Conservation (phyloP, 345 rosid genomes). For the Xanthoceras sorbifolium region DNA sequence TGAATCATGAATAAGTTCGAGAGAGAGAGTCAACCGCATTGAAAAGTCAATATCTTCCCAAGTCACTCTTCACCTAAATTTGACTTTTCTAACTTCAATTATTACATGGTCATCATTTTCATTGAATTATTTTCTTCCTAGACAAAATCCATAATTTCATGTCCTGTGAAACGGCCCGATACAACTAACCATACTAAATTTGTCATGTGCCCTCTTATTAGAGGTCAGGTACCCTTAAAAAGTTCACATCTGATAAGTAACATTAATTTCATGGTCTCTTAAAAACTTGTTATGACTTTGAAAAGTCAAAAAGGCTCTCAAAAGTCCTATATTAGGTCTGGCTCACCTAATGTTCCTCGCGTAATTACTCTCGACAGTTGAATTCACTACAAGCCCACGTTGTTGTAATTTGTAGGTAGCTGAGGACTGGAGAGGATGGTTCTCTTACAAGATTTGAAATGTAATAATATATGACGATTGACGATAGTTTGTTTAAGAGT, state of each 20-base stretch:
- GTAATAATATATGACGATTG: too few species aligned
- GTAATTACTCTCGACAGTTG: neutral
- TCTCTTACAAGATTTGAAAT: too few species aligned
- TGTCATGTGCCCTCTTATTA: neutral
- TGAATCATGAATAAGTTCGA: neutral
- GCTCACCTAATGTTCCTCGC: neutral
- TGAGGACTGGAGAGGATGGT: neutral
- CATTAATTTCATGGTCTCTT: neutral
- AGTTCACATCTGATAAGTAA: neutral
- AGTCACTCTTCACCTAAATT: neutral
- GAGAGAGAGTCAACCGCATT: neutral
- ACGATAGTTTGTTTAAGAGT: too few species aligned
- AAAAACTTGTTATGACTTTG: neutral
- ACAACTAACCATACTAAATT: neutral
- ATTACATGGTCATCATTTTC: neutral
- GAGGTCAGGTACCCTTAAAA: neutral
- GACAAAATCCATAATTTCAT: neutral
- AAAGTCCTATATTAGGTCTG: neutral
- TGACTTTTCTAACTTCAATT: neutral
- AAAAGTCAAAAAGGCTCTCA: neutral
- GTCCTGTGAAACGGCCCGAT: neutral
- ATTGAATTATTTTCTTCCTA: neutral
- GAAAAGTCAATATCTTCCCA: conserved; percentile 6
- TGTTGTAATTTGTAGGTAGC: neutral
- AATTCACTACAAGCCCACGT: neutral